These are phyloP conservation scores for Rhizopus delemar DNA, from an alignment of 371 early-diverging fungal genomes.

Conservation along the genomic window DNA sequence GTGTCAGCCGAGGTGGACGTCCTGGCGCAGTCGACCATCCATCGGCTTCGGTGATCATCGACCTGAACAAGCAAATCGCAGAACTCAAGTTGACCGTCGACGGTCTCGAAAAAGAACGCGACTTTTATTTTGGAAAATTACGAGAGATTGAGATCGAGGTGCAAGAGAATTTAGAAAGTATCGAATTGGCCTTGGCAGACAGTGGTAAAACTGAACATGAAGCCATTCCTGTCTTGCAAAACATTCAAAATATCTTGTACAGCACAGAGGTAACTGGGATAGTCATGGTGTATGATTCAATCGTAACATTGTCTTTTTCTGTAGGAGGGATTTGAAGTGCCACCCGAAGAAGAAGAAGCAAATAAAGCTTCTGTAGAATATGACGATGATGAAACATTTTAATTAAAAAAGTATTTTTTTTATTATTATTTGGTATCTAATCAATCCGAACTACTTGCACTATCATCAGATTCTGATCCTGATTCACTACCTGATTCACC, in stretches of 20 bases:
- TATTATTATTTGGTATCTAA: constrained; percentile 33
- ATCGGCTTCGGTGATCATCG: constrained; percentile 59
- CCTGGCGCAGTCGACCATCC: constrained; percentile 27
- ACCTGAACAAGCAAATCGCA: constrained; percentile 69
- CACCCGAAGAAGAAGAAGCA: constrained; percentile 34
- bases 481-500: constrained; percentile 58
- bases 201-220: constrained; percentile 32
- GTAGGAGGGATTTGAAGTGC: constrained; percentile 42
- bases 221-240: constrained; percentile 59
- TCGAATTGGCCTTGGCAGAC: constrained; percentile 26
- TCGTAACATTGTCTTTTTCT: not conserved
- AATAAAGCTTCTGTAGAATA: constrained; percentile 23
- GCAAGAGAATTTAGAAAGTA: constrained; percentile 63
- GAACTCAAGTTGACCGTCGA: constrained; percentile 79
- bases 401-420: constrained; percentile 9
- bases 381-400: constrained; percentile 51
- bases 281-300: not conserved
- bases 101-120: constrained; percentile 90
- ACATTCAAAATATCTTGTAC: constrained; percentile 79
- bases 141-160: constrained; percentile 89
- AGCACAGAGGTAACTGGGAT: constrained; percentile 71
- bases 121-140: constrained; percentile 91
- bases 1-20: constrained; percentile 31
- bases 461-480: constrained; percentile 75
- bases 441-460: constrained; percentile 71